Conservation (phyloP, 2,329 filamentous ascomycete genomes). For the Sclerotinia glacialis region DNA sequence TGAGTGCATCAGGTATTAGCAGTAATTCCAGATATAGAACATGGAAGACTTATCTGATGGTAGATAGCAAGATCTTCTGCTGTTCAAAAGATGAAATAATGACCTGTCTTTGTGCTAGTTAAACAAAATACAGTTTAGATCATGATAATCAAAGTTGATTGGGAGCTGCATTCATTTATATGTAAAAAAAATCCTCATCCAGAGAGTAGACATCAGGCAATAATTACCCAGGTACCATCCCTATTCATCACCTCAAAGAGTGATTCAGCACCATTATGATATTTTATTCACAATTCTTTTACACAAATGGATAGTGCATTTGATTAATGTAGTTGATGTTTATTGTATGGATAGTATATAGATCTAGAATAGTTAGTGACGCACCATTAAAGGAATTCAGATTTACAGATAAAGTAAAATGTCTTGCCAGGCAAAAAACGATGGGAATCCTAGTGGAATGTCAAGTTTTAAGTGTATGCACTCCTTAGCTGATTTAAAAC, state of each 20-base stretch:
- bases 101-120: not conserved
- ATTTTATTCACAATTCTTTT: not conserved
- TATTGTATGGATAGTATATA: not conserved
- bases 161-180: not conserved
- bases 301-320: too few species aligned
- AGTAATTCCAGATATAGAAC: not conserved
- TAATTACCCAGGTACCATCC: not conserved
- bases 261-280: not conserved
- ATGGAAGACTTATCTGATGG: not conserved
- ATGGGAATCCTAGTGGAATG: not conserved
- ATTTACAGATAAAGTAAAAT: not conserved
- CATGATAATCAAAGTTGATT: not conserved
- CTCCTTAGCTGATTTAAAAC: not conserved
- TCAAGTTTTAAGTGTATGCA: not conserved
- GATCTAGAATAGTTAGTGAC: not conserved
- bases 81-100: not conserved
- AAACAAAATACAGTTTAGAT: not conserved
- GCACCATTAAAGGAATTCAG: not conserved
- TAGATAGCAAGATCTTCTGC: not conserved
- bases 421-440: not conserved
- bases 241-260: not conserved
- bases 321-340: not conserved
- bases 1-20: not conserved
- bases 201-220: not conserved
- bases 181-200: not conserved